Conservation (phyloP, 257 asterid genomes). For the Petunia axillaris region DNA sequence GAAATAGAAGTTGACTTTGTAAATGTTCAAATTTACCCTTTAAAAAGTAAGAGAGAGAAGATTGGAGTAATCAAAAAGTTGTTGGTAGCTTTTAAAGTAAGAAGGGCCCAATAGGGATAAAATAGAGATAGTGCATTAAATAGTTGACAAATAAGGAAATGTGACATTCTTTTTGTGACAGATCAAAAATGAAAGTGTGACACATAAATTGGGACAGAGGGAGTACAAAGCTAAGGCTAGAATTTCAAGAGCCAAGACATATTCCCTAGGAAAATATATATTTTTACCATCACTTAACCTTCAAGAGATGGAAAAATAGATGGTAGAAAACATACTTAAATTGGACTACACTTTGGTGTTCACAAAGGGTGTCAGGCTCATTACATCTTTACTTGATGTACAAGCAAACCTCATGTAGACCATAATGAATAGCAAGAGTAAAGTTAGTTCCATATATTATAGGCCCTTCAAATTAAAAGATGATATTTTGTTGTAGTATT, state of each 20-base stretch:
- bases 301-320: conserved; percentile 8
- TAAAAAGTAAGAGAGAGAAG: too few relatives aligned
- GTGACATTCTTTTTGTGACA: too few relatives aligned
- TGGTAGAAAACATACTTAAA: background rate
- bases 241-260: background rate
- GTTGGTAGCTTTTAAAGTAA: too few relatives aligned
- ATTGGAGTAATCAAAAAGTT: too few relatives aligned
- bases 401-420: conserved; percentile 29
- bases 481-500: background rate
- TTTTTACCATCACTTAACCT: background rate
- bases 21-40: too few relatives aligned
- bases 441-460: background rate
- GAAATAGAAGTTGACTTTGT: too few relatives aligned
- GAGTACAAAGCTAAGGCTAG: background rate
- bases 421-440: conserved; percentile 13
- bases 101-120: too few relatives aligned
- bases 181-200: too few relatives aligned
- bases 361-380: conserved; percentile 24
- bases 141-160: too few relatives aligned
- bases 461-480: background rate
- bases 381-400: conserved; percentile 35
- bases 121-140: too few relatives aligned
- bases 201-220: too few relatives aligned
- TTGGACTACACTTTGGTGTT: background rate
- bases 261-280: background rate